phyloP scores from a whole-genome alignment of 1,284 basidiomycete species.

The Sanghuangporus sanghuang region DNA sequence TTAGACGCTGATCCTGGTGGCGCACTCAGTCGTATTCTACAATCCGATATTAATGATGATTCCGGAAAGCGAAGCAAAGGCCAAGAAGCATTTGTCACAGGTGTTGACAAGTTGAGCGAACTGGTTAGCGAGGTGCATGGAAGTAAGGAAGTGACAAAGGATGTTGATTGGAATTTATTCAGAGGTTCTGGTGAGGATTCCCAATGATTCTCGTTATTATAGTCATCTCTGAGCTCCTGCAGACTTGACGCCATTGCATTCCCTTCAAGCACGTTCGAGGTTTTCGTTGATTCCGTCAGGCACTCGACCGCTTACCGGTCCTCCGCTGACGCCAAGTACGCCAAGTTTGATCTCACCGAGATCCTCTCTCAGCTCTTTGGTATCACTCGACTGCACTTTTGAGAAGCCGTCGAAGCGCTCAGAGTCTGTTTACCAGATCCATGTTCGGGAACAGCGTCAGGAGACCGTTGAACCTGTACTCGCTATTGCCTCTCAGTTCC shows the following conservation, averaged over 20 bases:
- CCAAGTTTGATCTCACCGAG: neutral
- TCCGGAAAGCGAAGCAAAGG: neutral
- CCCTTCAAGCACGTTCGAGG: neutral
- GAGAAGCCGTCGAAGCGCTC: neutral
- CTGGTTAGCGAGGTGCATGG: conserved; percentile 8
- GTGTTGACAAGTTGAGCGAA: conserved; percentile 8
- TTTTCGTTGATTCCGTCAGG: neutral
- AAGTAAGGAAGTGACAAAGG: conserved; percentile 8
- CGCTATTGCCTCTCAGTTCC: conserved; percentile 1
- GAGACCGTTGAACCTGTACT: conserved; percentile 14
- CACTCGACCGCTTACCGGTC: neutral
- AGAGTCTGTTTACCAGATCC: neutral
- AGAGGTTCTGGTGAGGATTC: conserved; percentile 11
- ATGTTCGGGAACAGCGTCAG: neutral
- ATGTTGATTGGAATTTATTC: conserved; percentile 21
- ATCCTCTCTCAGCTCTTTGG: conserved; percentile 2
- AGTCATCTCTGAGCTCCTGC: neutral
- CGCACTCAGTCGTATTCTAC: conserved; percentile 14
- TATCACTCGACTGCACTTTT: neutral
- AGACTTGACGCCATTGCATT: conserved; percentile 4
- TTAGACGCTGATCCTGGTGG: conserved; percentile 12
- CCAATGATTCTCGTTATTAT: neutral
- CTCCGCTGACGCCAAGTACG: conserved; percentile 6
- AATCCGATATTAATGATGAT: conserved; percentile 9
- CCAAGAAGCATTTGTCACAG: neutral